Conservation (phyloP, 768 basidiomycete species). For the Macrocybe gigantea region DNA sequence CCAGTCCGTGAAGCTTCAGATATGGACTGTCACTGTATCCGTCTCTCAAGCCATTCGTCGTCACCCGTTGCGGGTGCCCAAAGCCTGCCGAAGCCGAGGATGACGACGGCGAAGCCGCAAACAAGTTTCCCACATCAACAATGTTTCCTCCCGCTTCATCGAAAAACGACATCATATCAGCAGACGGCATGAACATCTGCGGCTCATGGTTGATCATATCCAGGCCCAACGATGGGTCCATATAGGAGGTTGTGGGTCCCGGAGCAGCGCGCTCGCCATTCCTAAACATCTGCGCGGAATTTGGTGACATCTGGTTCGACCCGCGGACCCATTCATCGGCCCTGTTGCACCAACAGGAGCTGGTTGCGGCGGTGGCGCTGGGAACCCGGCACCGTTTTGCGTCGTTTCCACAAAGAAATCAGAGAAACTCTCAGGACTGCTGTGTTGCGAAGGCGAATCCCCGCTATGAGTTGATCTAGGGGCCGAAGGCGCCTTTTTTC, state of each 20-base stretch:
- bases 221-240: constrained; percentile 18
- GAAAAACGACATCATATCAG: constrained; percentile 60
- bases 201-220: constrained; percentile 43
- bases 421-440: constrained; percentile 65
- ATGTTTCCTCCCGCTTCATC: constrained; percentile 29
- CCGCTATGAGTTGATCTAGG: constrained; percentile 38
- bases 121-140: constrained; percentile 30
- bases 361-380: constrained; percentile 11
- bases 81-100: constrained; percentile 10
- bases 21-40: constrained; percentile 21
- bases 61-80: constrained; percentile 5
- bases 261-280: no score
- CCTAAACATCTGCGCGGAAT: no score
- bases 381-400: constrained; percentile 21
- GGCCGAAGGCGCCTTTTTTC: constrained; percentile 59
- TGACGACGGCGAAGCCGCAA: constrained; percentile 16
- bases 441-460: constrained; percentile 40
- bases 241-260: no score
- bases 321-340: no score
- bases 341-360: no score
- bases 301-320: no score
- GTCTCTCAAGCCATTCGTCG: constrained; percentile 10
- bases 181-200: constrained; percentile 49
- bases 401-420: constrained; percentile 57
- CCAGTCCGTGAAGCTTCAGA: constrained; percentile 29